These are phyloP conservation scores for Phymatotrichopsis omnivora DNA, from an alignment of 2,329 filamentous ascomycete genomes.

Conservation along the genomic window DNA sequence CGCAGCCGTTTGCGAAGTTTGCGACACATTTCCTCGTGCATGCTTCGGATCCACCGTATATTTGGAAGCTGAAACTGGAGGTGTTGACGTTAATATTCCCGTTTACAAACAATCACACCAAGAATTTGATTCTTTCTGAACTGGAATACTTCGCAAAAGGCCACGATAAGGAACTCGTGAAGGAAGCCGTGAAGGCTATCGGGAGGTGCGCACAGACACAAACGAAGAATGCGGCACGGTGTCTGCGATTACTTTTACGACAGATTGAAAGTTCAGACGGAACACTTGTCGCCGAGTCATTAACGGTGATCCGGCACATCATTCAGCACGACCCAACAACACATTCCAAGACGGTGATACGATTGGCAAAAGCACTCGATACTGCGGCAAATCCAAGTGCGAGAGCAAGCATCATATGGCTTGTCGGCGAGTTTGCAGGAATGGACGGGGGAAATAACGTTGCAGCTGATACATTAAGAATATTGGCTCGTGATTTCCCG, in stretches of 20 bases:
- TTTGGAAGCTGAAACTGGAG: conserved; percentile 89
- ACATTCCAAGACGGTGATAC: conserved; percentile 76
- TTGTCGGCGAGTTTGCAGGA: conserved; percentile 80
- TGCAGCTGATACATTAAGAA: conserved; percentile 80
- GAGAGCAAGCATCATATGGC: conserved; percentile 90
- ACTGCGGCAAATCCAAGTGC: conserved; percentile 78
- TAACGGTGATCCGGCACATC: conserved; percentile 89
- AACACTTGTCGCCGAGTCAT: conserved; percentile 76
- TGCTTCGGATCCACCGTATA: conserved; percentile 63
- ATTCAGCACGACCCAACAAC: conserved; percentile 80
- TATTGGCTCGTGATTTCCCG: conserved; percentile 73
- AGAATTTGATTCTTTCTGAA: conserved; percentile 81
- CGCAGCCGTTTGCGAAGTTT: conserved; percentile 76
- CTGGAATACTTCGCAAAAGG: conserved; percentile 83
- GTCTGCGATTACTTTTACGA: conserved; percentile 68
- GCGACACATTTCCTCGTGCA: conserved; percentile 82
- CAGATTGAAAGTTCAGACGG: conserved; percentile 85
- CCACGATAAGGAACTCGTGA: conserved; percentile 64
- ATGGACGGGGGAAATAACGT: conserved; percentile 75
- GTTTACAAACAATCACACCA: conserved; percentile 61
- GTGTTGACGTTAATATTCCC: conserved; percentile 85
- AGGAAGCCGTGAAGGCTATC: conserved; percentile 84
- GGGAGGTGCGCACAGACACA: conserved; percentile 83
- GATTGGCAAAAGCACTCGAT: conserved; percentile 83
- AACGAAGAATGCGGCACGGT: conserved; percentile 59